These are phyloP conservation scores for Trametes cingulata DNA, from an alignment of 768 basidiomycete species.

Conservation along the genomic window DNA sequence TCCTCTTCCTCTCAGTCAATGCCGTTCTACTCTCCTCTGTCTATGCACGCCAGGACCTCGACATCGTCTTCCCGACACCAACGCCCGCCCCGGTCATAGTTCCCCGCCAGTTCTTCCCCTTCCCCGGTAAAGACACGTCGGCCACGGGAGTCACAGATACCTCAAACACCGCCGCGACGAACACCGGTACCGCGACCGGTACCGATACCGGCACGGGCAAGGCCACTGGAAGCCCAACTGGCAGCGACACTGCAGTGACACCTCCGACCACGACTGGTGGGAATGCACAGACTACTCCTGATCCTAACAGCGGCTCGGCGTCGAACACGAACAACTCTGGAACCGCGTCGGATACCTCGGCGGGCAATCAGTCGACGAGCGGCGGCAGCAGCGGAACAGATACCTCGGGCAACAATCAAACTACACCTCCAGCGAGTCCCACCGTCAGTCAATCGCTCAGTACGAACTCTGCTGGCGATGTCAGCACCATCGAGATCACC, in stretches of 20 bases:
- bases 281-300: background rate
- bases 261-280: background rate
- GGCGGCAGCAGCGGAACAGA: background rate
- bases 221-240: conserved; percentile 4
- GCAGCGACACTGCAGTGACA: background rate
- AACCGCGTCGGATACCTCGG: background rate
- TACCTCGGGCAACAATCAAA: background rate
- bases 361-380: background rate
- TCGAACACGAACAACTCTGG: background rate
- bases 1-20: conserved; percentile 33
- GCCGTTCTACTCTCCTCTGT: conserved; percentile 30
- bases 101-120: background rate
- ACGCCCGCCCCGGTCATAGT: background rate
- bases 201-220: background rate
- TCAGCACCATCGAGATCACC: conserved; percentile 28
- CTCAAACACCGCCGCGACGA: background rate
- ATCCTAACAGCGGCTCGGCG: background rate
- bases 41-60: conserved; percentile 25
- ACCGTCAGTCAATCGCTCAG: conserved; percentile 22
- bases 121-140: background rate
- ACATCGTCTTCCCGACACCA: background rate
- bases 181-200: conserved; percentile 3
- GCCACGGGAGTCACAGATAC: background rate
- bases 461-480: conserved; percentile 35
- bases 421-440: conserved; percentile 2